Evolutionary conservation across 2,329 filamentous ascomycete genomes (phyloP).

Genomic region (Fusarium metavorans): DNA sequence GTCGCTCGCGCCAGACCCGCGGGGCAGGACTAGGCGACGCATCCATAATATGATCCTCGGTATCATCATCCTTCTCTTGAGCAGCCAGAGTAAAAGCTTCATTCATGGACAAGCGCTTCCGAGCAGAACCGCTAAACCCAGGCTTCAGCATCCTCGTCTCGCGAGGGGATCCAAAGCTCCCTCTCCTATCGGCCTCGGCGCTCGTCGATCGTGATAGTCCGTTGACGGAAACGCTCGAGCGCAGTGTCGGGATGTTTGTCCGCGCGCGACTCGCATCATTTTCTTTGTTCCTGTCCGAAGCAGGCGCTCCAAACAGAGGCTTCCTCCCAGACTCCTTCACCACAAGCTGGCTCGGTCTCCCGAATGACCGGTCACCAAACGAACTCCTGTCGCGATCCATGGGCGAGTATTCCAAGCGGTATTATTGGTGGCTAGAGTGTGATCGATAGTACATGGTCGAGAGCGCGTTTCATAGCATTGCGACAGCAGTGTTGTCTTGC

Average conservation of each 20-base stretch:
- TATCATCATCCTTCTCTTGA: constrained; percentile 45
- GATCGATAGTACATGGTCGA: constrained; percentile 34
- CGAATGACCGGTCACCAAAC: constrained; percentile 28
- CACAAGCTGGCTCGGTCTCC: constrained; percentile 45
- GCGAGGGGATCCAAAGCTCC: constrained; percentile 43
- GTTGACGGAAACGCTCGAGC: constrained; percentile 27
- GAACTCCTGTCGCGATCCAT: constrained; percentile 46
- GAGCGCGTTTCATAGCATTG: constrained; percentile 42
- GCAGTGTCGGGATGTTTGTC: constrained; percentile 20
- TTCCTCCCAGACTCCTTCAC: constrained; percentile 57
- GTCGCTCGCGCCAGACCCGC: constrained; percentile 55
- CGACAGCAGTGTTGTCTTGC: constrained; percentile 16
- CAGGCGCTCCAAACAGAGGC: constrained; percentile 52
- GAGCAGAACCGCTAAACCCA: constrained; percentile 45
- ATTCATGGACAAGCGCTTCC: constrained; percentile 54
- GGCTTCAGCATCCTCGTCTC: constrained; percentile 52
- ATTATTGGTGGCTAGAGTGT: constrained; percentile 22
- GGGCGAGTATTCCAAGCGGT: constrained; percentile 5
- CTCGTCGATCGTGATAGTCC: constrained; percentile 40
- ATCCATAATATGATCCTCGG: constrained; percentile 47
- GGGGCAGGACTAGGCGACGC: constrained; percentile 66
- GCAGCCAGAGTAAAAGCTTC: constrained; percentile 56
- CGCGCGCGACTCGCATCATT: constrained; percentile 24
- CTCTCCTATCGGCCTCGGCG: constrained; percentile 41
- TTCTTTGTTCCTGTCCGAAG: constrained; percentile 39